Conservation (phyloP, 2,329 filamentous ascomycete species). For the Ascochyta lentis region DNA sequence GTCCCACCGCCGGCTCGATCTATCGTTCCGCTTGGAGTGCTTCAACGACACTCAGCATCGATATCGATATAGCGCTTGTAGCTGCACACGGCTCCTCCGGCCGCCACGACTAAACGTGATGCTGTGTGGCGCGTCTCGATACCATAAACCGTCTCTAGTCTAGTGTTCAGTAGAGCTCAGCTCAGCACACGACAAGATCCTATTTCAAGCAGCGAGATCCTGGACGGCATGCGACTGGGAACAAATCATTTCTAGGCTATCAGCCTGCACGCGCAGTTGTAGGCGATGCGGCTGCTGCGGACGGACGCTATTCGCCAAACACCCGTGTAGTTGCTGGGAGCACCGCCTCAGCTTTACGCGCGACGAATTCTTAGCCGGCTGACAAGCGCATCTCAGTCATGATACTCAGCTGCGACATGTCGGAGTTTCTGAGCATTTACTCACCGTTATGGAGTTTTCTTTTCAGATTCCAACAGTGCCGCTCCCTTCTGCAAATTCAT, state of each 20-base stretch:
- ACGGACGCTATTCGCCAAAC: conserved; percentile 8
- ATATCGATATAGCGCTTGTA: neutral
- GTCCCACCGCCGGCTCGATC: neutral
- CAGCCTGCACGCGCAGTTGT: neutral
- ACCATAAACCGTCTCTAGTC: conserved; percentile 1
- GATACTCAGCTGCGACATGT: conserved; percentile 22
- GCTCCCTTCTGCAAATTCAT: neutral
- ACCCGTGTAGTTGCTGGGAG: conserved; percentile 5
- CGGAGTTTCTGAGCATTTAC: conserved; percentile 2
- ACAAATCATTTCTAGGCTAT: neutral
- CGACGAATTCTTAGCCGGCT: conserved; percentile 17
- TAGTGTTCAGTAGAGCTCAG: conserved; percentile 8
- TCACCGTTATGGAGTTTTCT: conserved; percentile 5
- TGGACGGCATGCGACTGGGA: neutral
- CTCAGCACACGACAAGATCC: conserved; percentile 5
- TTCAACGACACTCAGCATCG: neutral
- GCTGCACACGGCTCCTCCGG: neutral
- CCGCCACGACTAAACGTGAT: conserved; percentile 7
- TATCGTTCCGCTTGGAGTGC: neutral
- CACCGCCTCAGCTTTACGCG: conserved; percentile 24
- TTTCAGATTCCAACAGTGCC: neutral
- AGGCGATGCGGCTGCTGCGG: conserved; percentile 18
- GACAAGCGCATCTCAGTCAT: conserved; percentile 26
- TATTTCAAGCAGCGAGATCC: conserved; percentile 8
- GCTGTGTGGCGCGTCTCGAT: conserved; percentile 10